A percentile compares a stretch with the other conserved stretches of the same genome.
Evolutionary conservation across 2,329 filamentous ascomycete species (phyloP).

Genomic region (Ceratocystis harringtonii): DNA sequence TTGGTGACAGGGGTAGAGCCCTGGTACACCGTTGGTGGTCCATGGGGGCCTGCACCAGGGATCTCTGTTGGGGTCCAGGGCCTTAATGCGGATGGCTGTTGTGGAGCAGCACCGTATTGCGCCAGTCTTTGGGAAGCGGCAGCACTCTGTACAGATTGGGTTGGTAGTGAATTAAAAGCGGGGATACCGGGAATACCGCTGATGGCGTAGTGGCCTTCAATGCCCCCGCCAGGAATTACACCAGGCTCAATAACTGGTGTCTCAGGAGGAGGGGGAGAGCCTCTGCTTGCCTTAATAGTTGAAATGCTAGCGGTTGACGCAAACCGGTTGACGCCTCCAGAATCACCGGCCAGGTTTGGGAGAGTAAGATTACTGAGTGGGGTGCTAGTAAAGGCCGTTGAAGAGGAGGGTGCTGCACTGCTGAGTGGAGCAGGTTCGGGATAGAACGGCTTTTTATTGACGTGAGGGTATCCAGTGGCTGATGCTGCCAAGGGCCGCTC

Average conservation of each 20-base stretch:
- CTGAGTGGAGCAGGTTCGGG: conserved; percentile 34
- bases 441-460: conserved; percentile 43
- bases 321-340: conserved; percentile 41
- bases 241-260: conserved; percentile 68
- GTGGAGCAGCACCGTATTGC: conserved; percentile 48
- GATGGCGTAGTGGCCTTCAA: conserved; percentile 82
- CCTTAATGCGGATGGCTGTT: conserved; percentile 35
- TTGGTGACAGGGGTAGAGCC: conserved; percentile 40
- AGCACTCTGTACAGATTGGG: conserved; percentile 41
- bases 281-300: conserved; percentile 79
- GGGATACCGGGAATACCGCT: conserved; percentile 78
- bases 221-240: conserved; percentile 58
- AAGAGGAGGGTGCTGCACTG: not conserved
- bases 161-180: conserved; percentile 58
- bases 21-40: conserved; percentile 82
- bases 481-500: conserved; percentile 1
- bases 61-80: conserved; percentile 94
- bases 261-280: conserved; percentile 87
- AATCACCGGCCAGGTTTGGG: conserved; percentile 30
- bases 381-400: conserved; percentile 21
- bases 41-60: conserved; percentile 73
- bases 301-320: conserved; percentile 81
- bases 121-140: conserved; percentile 68
- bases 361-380: conserved; percentile 21
- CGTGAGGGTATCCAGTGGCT: conserved; percentile 23